A percentile compares a stretch with the other conserved stretches of the same genome.
phyloP scores from a whole-genome alignment of 495 filamentous ascomycete species.

The Penicillium steckii region DNA sequence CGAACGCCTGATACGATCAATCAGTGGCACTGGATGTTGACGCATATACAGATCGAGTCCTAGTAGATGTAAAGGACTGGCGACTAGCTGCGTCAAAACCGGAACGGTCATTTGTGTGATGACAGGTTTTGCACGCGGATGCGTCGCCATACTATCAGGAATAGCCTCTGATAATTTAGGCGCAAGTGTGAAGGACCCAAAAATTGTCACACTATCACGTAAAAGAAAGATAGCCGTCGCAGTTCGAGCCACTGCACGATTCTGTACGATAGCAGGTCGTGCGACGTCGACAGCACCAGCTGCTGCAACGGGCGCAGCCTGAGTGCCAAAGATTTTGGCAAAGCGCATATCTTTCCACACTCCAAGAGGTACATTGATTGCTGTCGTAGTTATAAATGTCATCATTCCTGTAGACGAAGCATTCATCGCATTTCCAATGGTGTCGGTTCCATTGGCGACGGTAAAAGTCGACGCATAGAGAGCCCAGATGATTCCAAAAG shows the following conservation, averaged over 20 bases:
- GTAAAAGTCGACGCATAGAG: conserved; percentile 35
- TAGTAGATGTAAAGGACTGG: conserved; percentile 35
- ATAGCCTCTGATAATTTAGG: conserved; percentile 20
- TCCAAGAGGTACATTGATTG: conserved; percentile 35
- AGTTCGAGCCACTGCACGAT: conserved; percentile 12
- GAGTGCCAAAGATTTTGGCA: conserved; percentile 29
- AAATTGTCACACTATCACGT: conserved; percentile 38
- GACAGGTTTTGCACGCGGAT: conserved; percentile 27
- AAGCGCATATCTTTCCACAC: conserved; percentile 40
- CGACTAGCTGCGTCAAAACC: conserved; percentile 32
- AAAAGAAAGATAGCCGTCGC: conserved; percentile 52
- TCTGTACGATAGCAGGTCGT: conserved; percentile 6
- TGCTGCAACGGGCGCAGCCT: neutral
- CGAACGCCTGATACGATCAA: conserved; percentile 22
- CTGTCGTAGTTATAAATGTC: conserved; percentile 25
- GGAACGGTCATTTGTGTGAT: conserved; percentile 35
- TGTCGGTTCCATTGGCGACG: conserved; percentile 34
- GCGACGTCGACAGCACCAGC: conserved; percentile 6
- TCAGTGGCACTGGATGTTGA: conserved; percentile 17
- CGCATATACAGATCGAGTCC: conserved; percentile 35
- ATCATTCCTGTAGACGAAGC: conserved; percentile 21
- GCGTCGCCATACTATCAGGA: conserved; percentile 21
- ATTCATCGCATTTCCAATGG: conserved; percentile 19
- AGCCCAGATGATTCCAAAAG: conserved; percentile 29
- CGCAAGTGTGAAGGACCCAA: conserved; percentile 36